Evolutionary conservation across 768 basidiomycete species (phyloP).

Genomic region (Leccinellum rugosiceps): DNA sequence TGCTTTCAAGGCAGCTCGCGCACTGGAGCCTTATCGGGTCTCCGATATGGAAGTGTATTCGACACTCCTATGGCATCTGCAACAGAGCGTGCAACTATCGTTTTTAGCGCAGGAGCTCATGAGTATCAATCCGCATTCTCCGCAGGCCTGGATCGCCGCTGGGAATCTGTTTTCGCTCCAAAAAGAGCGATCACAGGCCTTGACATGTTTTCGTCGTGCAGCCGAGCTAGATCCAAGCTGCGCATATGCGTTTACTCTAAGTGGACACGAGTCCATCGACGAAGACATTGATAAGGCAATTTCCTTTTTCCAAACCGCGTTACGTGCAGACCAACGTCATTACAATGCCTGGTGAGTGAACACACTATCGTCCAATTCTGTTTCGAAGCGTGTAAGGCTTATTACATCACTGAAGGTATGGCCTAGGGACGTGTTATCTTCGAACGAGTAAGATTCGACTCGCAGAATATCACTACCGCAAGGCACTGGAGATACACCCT

Average conservation of each 20-base stretch:
- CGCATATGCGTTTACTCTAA: slow-evolving; percentile 94
- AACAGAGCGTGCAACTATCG: slow-evolving; percentile 79
- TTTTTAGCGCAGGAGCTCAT: slow-evolving; percentile 92
- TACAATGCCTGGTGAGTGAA: slow-evolving; percentile 94
- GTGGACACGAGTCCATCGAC: slow-evolving; percentile 95
- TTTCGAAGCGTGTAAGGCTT: slow-evolving; percentile 11
- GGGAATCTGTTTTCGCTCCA: slow-evolving; percentile 95
- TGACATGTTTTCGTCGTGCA: slow-evolving; percentile 93
- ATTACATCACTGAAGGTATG: slow-evolving; percentile 70
- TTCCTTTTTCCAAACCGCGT: slow-evolving; percentile 86
- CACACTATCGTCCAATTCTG: neutral
- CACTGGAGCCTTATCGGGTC: slow-evolving; percentile 85
- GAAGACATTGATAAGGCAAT: slow-evolving; percentile 93
- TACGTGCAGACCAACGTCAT: slow-evolving; percentile 88
- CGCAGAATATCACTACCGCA: slow-evolving; percentile 95
- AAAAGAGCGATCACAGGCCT: slow-evolving; percentile 89
- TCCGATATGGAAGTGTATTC: slow-evolving; percentile 97
- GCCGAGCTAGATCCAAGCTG: slow-evolving; percentile 84
- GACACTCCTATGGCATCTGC: slow-evolving; percentile 93
- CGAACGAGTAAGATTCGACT: slow-evolving; percentile 89
- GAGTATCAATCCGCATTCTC: slow-evolving; percentile 73
- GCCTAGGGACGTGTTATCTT: slow-evolving; percentile 95
- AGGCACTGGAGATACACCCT: slow-evolving; percentile 89
- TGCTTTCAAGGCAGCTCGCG: slow-evolving; percentile 78
- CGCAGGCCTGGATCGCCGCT: slow-evolving; percentile 94